Base-by-base conservation (phyloP, 139 green algal species). In the Volvox reticuliferus region DNA sequence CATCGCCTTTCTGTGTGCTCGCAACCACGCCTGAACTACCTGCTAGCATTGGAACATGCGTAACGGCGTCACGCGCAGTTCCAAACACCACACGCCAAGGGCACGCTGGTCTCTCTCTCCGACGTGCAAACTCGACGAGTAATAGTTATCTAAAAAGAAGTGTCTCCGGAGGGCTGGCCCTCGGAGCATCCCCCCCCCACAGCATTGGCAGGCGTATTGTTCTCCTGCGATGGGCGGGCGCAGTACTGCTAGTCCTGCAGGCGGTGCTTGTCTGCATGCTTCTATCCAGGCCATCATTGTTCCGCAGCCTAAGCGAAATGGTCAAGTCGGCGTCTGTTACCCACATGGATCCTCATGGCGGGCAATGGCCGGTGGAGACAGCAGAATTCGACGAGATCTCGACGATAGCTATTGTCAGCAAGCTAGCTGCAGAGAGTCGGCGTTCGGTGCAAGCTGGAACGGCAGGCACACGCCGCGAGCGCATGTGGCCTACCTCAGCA, bases 1-100 rank as follows among this genome's bases (percentile, higher is more conserved):
- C 73, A 1, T 90, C 86, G 9, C 86, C 86, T 16, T 90, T 84
- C 63, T 16, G 86, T 6, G 30, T 90, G 1, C 69, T 90, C 5
- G 69, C 86, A 21, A 84, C 86, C 1, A 36, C 37, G 16, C 85
- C 85, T 18, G 69, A 89, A 28, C 37, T 89, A 12, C 69, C 85
- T 0, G 44, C 35, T 0, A 80, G 83, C 83, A 55, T 22, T 62
- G 9, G 1, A 26, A 21, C 35, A 78, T 63, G 67, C 30, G 36
- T 36, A 81, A 50, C 67, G 36, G 20, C 63, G 1, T n/a, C 80
- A 44, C 80, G 30, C 1, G 0, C 37, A 30, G n/a, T 50, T 19
- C 12, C 28, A 12, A 86, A 22, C 44, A 26, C 79, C 14, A 36
- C 50, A 16, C 44, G 79, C 0, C 81, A 21, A 32, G 81, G 81